Percentiles rank a stretch among this genome's conserved stretches.
Evolutionary conservation across 2,329 filamentous ascomycete genomes (phyloP).

Genomic region (Claviceps humidiphila): DNA sequence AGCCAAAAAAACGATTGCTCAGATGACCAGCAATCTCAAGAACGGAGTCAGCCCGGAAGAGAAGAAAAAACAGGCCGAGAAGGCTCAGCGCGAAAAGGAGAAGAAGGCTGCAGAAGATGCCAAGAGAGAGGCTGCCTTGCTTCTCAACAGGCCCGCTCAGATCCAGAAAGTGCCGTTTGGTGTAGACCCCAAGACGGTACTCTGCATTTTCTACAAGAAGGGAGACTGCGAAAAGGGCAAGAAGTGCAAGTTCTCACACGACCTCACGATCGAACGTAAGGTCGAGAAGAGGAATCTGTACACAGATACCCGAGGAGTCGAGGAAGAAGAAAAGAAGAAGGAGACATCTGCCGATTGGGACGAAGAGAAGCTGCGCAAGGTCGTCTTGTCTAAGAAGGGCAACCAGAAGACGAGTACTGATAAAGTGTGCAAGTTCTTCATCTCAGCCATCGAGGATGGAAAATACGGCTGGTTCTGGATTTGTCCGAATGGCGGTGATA

Average conservation of each 20-base stretch:
- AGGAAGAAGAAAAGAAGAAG: slow-evolving; percentile 66
- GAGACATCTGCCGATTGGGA: slow-evolving; percentile 97
- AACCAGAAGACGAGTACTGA: slow-evolving; percentile 93
- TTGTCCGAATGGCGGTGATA: slow-evolving; percentile 90
- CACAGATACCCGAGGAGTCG: slow-evolving; percentile 60
- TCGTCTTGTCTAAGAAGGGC: slow-evolving; percentile 91
- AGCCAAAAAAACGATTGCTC: slow-evolving; percentile 82
- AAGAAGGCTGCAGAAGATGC: slow-evolving; percentile 84
- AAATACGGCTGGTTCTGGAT: slow-evolving; percentile 99
- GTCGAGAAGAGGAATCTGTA: slow-evolving; percentile 87
- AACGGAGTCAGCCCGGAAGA: slow-evolving; percentile 71
- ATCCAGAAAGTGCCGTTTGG: slow-evolving; percentile 97
- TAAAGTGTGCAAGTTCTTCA: slow-evolving; percentile 98
- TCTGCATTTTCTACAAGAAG: slow-evolving; percentile 96
- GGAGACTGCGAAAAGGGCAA: slow-evolving; percentile 92
- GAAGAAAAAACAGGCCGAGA: slow-evolving; percentile 64
- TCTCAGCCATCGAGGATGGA: slow-evolving; percentile 90
- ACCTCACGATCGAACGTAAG: slow-evolving; percentile 79
- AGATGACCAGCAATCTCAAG: slow-evolving; percentile 61
- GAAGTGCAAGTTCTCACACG: slow-evolving; percentile 97
- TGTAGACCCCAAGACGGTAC: slow-evolving; percentile 92
- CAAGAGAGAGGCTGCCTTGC: slow-evolving; percentile 61
- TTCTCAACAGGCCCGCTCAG: slow-evolving; percentile 86
- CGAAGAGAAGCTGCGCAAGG: slow-evolving; percentile 83
- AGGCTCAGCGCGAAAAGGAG: slow-evolving; percentile 60